phyloP scores from a whole-genome alignment of 148 eudicot species.

The Rhododendron henanense region DNA sequence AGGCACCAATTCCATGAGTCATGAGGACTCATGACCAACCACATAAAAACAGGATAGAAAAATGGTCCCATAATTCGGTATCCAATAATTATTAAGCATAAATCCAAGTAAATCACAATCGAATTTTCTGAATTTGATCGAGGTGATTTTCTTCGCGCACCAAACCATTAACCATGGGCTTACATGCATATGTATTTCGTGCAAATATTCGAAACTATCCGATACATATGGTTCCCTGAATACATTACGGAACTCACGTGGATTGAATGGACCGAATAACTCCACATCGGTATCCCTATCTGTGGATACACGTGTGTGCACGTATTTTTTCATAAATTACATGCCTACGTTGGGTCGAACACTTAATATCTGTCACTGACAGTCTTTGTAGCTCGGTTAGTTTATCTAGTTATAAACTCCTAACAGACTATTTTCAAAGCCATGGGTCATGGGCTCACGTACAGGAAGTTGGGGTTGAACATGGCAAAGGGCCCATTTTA shows the following conservation, averaged over 20 bases:
- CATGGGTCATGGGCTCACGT: not conserved
- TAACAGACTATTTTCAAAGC: not conserved
- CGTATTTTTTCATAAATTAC: not conserved
- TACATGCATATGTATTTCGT: not conserved
- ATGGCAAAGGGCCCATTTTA: not conserved
- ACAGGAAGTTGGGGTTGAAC: not conserved
- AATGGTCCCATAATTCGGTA: not conserved
- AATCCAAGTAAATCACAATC: not conserved
- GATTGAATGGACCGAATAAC: not conserved
- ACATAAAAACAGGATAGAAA: not conserved
- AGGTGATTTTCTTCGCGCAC: not conserved
- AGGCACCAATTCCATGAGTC: not conserved
- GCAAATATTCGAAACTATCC: not conserved
- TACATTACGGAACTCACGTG: not conserved
- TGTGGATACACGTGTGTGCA: not conserved
- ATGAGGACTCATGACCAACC: not conserved
- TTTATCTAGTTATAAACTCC: not conserved
- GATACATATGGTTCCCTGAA: too few relatives aligned
- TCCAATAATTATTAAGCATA: not conserved
- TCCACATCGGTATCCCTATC: too few relatives aligned
- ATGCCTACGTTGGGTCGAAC: not conserved
- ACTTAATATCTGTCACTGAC: not conserved
- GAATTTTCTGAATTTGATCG: not conserved
- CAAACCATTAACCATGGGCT: not conserved
- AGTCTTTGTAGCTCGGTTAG: not conserved